Evolutionary conservation across 1,284 basidiomycete genomes (phyloP), one percentile per base, ranked within the genome.

Genomic region (Cryptococcus amylolentus): DNA sequence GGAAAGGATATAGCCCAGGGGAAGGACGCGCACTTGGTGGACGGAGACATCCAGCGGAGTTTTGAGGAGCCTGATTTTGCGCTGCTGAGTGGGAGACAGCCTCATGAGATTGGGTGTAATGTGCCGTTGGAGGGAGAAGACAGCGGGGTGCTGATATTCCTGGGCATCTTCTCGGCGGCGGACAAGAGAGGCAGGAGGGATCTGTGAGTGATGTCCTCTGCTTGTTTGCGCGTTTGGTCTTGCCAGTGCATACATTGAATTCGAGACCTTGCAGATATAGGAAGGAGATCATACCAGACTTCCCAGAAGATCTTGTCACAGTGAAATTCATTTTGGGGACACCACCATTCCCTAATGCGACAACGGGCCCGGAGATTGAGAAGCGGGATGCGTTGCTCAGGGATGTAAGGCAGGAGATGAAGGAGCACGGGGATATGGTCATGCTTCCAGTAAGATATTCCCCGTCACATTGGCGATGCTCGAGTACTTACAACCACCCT

Each of bases 51-150:
- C 9, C 68, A 71, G 52, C 49, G 72, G 35, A 69, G 64, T 52
- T 78, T 76, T 49, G 76, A 78, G 52, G 77, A 78, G 56, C 77
- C 77, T 1, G 74, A 77, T 63, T 79, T 65, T 57, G 68, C 67
- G 7, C 58, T 79, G 26, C 56, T 78, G 49, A 66, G 64, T 40
- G 64, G 66, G 10, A 60, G n/a, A 23, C 76, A 75, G 57, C 77
- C 77, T 18, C 67, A 68, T 56, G 62, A 70, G 58, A 71, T 77
- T n/a, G 75, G 75, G 7, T 77, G 76, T 55, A 71, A 77, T 60
- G 65, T 78, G 37, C 68, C 74, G 9, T 37, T 75, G 12, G 60
- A 65, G 35, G 68, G 64, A 9, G 46, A 61, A 10, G 68, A 70
- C 14, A 58, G 55, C 9, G 75, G 73, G 2, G 67, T 70, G 4